Conservation (phyloP, 352 stramenopile genomes). For the Globisporangium carolinianum region DNA sequence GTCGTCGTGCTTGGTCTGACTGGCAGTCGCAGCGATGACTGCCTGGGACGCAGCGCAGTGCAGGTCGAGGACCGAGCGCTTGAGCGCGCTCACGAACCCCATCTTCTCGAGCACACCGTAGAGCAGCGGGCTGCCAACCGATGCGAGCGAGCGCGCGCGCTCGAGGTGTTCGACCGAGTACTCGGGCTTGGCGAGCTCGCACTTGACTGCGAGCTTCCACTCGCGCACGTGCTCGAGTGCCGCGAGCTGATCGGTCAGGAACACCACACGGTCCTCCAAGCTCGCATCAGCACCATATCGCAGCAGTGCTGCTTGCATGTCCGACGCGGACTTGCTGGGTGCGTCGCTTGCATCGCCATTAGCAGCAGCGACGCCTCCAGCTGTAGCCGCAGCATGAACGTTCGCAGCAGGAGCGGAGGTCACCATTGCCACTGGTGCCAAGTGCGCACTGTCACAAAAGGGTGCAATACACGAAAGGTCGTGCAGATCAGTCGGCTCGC, state of each 20-base stretch:
- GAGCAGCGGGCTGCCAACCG: constrained; percentile 27
- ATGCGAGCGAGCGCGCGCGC: constrained; percentile 8
- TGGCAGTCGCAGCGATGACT: constrained; percentile 7
- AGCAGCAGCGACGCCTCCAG: not conserved
- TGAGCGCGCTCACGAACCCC: constrained; percentile 38
- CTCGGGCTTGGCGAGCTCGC: constrained; percentile 40
- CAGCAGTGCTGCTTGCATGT: not conserved
- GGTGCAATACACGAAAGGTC: too few species aligned
- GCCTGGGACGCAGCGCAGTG: constrained; percentile 35
- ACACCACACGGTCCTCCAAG: constrained; percentile 38
- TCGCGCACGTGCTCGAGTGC: constrained; percentile 33
- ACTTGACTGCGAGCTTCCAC: constrained; percentile 48
- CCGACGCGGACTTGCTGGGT: not conserved
- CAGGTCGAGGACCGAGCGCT: constrained; percentile 52
- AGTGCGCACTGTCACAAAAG: not conserved
- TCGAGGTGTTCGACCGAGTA: constrained; percentile 37
- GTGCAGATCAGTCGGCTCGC: too few species aligned
- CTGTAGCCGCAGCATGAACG: not conserved
- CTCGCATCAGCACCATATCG: constrained; percentile 16
- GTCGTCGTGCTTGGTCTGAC: constrained; percentile 20
- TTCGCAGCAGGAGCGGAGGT: not conserved
- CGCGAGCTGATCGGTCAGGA: constrained; percentile 41
- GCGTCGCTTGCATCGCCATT: not conserved
- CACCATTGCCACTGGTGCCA: not conserved
- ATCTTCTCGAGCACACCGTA: constrained; percentile 50